phyloP scores from a whole-genome alignment of 2,329 filamentous ascomycete genomes.

The Diaporthe humulicola region DNA sequence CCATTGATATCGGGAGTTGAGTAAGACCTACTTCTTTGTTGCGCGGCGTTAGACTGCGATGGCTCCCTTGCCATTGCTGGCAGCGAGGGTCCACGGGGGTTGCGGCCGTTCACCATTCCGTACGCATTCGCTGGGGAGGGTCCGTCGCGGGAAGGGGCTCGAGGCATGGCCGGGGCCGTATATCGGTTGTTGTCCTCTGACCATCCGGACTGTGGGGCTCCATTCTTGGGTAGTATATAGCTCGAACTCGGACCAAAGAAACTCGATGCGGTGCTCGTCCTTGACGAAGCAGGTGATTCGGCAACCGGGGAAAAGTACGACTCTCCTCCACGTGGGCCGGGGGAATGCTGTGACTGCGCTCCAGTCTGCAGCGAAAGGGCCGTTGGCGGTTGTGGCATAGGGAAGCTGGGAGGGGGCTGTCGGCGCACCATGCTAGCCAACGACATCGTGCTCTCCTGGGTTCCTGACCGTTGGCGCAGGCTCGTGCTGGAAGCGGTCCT shows the following conservation, averaged over 20 bases:
- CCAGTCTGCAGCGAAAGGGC: constrained; percentile 78
- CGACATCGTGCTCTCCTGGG: constrained; percentile 75
- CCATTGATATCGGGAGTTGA: constrained; percentile 95
- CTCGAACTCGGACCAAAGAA: constrained; percentile 70
- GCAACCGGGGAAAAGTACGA: constrained; percentile 94
- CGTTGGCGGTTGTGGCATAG: constrained; percentile 65
- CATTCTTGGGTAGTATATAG: constrained; percentile 81
- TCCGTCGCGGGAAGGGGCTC: constrained; percentile 84
- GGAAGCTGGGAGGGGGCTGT: constrained; percentile 79
- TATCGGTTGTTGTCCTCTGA: constrained; percentile 84
- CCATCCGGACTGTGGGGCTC: constrained; percentile 76
- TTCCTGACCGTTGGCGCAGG: constrained; percentile 81
- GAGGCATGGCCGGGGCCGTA: constrained; percentile 88
- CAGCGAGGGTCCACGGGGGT: constrained; percentile 82
- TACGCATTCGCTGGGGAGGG: constrained; percentile 74
- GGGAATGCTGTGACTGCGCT: constrained; percentile 65
- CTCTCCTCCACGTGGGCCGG: constrained; percentile 73
- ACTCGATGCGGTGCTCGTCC: constrained; percentile 80
- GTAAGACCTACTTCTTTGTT: constrained; percentile 86
- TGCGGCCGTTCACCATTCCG: constrained; percentile 71
- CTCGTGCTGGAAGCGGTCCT: constrained; percentile 82
- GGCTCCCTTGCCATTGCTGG: constrained; percentile 71
- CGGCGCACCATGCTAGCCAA: constrained; percentile 66
- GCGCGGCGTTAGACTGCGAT: constrained; percentile 60
- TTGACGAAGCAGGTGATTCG: constrained; percentile 83